A percentile compares a stretch with the other conserved stretches of the same genome.
Evolutionary conservation across 345 rosid genomes (phyloP).

Genomic region (Populus nigra): DNA sequence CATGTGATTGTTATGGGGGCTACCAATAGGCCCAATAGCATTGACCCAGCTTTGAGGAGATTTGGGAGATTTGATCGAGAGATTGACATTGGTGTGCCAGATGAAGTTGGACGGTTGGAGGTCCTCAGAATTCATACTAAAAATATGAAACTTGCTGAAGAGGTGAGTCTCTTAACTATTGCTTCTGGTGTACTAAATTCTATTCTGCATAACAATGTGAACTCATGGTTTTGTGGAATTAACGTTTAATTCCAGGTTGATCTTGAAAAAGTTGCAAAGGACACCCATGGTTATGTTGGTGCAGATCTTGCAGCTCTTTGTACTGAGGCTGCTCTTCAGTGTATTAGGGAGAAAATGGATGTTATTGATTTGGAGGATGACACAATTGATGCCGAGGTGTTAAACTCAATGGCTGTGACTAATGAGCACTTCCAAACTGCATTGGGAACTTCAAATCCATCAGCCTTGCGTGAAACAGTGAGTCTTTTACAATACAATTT

Average conservation of each 20-base stretch:
- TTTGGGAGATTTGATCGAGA: constrained; percentile 15
- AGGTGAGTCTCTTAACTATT: neutral
- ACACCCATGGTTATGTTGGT: constrained; percentile 21
- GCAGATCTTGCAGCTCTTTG: constrained; percentile 21
- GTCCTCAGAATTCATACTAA: constrained; percentile 16
- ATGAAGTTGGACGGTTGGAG: constrained; percentile 16
- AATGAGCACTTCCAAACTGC: constrained; percentile 13
- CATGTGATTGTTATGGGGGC: constrained; percentile 17
- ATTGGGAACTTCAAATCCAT: constrained; percentile 13
- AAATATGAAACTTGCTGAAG: constrained; percentile 16
- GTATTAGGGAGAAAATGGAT: constrained; percentile 17
- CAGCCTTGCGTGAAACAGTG: constrained; percentile 16
- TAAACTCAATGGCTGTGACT: constrained; percentile 14
- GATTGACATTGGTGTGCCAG: constrained; percentile 17
- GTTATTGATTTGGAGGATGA: constrained; percentile 19
- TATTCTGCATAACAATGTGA: neutral
- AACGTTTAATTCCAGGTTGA: constrained; percentile 10
- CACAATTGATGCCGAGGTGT: constrained; percentile 12
- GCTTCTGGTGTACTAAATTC: neutral
- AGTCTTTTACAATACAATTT: neutral
- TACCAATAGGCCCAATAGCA: constrained; percentile 15
- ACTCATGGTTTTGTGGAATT: neutral
- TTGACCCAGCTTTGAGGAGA: constrained; percentile 16
- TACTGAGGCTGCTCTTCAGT: constrained; percentile 20
- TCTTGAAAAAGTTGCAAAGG: constrained; percentile 14